These are phyloP conservation scores for Epichloe festucae DNA, from an alignment of 2,329 filamentous ascomycete genomes.

Conservation along the genomic window DNA sequence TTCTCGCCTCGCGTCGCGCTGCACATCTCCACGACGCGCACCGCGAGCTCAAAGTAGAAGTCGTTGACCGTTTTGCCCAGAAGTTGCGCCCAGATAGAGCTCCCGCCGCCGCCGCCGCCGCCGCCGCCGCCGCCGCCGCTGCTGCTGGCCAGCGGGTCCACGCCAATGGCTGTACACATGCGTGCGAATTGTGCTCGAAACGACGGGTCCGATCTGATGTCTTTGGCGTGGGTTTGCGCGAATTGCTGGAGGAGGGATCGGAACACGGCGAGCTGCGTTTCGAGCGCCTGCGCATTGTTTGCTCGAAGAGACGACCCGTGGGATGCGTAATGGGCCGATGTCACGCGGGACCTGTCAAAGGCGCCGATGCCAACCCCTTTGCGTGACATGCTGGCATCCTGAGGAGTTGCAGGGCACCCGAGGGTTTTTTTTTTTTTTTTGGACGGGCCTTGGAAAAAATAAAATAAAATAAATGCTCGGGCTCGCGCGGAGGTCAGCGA, in stretches of 20 bases:
- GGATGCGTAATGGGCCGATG: conserved; percentile 77
- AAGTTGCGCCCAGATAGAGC: conserved; percentile 84
- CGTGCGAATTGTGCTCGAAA: conserved; percentile 96
- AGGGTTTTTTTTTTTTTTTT: too few species aligned
- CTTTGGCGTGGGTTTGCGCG: conserved; percentile 83
- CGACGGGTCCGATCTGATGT: conserved; percentile 87
- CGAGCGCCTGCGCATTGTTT: conserved; percentile 71
- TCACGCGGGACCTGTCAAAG: conserved; percentile 73
- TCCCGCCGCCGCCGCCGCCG: conserved; percentile 23
- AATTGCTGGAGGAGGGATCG: conserved; percentile 92
- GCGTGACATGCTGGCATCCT: conserved; percentile 41
- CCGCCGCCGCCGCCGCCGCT: conserved; percentile 18
- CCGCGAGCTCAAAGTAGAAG: conserved; percentile 95
- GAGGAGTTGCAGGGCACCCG: too few species aligned
- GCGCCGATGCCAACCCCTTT: conserved; percentile 84
- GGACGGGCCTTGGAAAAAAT: too few species aligned
- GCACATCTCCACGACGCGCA: conserved; percentile 90
- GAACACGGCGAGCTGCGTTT: conserved; percentile 91
- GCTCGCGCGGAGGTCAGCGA: too few species aligned
- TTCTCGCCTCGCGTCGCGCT: conserved; percentile 78
- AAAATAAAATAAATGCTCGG: too few species aligned
- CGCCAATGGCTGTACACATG: conserved; percentile 95
- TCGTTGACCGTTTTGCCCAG: conserved; percentile 88
- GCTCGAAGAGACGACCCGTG: conserved; percentile 82
- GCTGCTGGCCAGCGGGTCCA: conserved; percentile 68